Percentiles rank a stretch among this genome's conserved stretches.
Conservation (phyloP, 1,284 basidiomycete genomes). For the Cutaneotrichosporon spelunceum region DNA sequence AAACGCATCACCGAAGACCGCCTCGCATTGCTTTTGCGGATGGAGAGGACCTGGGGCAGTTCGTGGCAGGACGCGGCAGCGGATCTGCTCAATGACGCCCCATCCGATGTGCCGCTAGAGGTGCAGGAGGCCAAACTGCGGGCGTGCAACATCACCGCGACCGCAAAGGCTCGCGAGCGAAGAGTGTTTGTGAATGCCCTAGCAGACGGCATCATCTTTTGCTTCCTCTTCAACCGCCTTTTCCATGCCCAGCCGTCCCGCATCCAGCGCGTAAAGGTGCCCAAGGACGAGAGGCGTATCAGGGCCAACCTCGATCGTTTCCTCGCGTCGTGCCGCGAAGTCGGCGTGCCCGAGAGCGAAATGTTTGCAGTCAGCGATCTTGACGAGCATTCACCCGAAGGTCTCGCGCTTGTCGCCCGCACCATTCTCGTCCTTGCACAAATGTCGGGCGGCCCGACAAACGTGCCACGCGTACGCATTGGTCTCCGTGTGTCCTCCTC, state of each 20-base stretch:
- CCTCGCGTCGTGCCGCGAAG: conserved; percentile 38
- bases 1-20: conserved; percentile 65
- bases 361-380: conserved; percentile 37
- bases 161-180: conserved; percentile 67
- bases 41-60: conserved; percentile 70
- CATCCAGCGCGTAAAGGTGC: conserved; percentile 40
- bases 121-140: conserved; percentile 51
- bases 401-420: conserved; percentile 34
- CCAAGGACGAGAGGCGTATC: conserved; percentile 35
- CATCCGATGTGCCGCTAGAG: conserved; percentile 19
- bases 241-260: conserved; percentile 38
- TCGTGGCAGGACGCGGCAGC: conserved; percentile 50
- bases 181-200: conserved; percentile 68
- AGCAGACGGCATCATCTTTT: conserved; percentile 77
- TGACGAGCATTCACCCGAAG: conserved; percentile 32
- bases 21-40: conserved; percentile 59
- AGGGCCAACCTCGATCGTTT: conserved; percentile 42
- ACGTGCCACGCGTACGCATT: conserved; percentile 2
- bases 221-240: conserved; percentile 56
- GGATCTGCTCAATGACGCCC: conserved; percentile 18
- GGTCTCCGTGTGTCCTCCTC: neutral
- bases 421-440: conserved; percentile 65
- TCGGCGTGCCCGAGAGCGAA: conserved; percentile 31
- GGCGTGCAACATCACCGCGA: conserved; percentile 54
- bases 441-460: conserved; percentile 54